Evolutionary conservation across 331 rosid species (phyloP).

Genomic region (Spiraea crenata): DNA sequence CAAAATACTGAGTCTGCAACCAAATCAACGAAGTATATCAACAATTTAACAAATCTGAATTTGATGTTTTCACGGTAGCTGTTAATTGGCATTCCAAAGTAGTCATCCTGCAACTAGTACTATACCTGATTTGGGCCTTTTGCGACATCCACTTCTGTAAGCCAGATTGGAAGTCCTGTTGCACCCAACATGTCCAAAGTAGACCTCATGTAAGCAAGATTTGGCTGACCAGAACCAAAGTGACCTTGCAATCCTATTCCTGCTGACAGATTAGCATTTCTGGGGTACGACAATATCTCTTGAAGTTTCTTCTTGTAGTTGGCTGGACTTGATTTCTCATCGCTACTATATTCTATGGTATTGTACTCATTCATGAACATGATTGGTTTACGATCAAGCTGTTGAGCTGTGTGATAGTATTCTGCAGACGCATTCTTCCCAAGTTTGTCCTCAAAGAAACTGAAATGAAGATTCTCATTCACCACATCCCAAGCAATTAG

Average conservation of each 20-base stretch:
- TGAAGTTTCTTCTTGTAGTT: constrained; percentile 42
- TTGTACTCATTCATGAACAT: constrained; percentile 72
- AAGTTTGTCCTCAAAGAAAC: constrained; percentile 52
- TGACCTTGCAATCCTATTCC: constrained; percentile 70
- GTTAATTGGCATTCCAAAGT: too few relatives aligned
- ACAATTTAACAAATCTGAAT: too few relatives aligned
- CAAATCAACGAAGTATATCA: not conserved
- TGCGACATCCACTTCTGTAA: constrained; percentile 60
- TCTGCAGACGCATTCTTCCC: constrained; percentile 53
- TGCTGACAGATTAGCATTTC: constrained; percentile 35
- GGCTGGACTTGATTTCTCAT: constrained; percentile 31
- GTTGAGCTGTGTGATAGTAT: constrained; percentile 41
- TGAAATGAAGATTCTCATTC: constrained; percentile 72
- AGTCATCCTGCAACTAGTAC: too few relatives aligned
- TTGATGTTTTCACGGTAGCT: too few relatives aligned
- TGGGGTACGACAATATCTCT: constrained; percentile 48
- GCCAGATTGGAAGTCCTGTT: constrained; percentile 64
- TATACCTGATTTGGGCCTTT: constrained; percentile 53
- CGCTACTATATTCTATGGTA: constrained; percentile 47
- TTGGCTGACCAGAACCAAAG: constrained; percentile 49
- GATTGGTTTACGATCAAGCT: constrained; percentile 49
- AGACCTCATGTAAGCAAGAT: constrained; percentile 64
- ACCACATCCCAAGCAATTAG: constrained; percentile 82
- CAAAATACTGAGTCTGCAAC: constrained; percentile 62
- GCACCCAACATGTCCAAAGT: constrained; percentile 51